Evolutionary conservation across 129 eudicot species (phyloP).

Genomic region (Deinandra increscens): DNA sequence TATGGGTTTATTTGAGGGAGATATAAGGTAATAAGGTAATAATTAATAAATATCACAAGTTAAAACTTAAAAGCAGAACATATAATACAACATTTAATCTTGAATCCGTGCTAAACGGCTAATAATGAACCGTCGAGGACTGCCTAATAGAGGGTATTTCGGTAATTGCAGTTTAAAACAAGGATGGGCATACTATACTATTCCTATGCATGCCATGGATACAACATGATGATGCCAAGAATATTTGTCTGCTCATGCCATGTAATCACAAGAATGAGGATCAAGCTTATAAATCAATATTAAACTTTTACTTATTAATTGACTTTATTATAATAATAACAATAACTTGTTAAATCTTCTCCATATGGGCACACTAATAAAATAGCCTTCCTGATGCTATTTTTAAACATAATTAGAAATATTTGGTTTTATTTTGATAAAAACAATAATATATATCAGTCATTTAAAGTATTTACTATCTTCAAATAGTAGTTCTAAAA

Average conservation of each 20-base stretch:
- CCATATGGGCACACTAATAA: too few species aligned
- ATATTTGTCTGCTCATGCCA: constrained; percentile 37
- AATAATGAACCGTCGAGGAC: not conserved
- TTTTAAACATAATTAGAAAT: too few species aligned
- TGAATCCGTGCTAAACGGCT: not conserved
- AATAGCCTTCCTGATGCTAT: too few species aligned
- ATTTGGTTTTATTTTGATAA: not conserved
- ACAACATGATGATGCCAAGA: constrained; percentile 35
- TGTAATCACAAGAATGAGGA: constrained; percentile 38
- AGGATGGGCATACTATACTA: constrained; percentile 22
- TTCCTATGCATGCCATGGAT: constrained; percentile 34
- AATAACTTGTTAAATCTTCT: too few species aligned
- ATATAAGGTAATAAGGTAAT: too few species aligned
- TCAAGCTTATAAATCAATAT: not conserved
- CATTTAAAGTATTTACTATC: not conserved
- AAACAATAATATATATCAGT: not conserved
- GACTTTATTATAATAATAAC: not conserved
- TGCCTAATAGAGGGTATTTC: not conserved
- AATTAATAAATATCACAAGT: too few species aligned
- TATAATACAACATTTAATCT: not conserved
- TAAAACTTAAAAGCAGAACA: not conserved
- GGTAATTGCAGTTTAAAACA: constrained; percentile 24
- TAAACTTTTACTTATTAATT: not conserved
- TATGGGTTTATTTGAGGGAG: too few species aligned
- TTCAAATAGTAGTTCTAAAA: not conserved